phyloP scores from a whole-genome alignment of 495 filamentous ascomycete genomes.

The Daldinia loculata region DNA sequence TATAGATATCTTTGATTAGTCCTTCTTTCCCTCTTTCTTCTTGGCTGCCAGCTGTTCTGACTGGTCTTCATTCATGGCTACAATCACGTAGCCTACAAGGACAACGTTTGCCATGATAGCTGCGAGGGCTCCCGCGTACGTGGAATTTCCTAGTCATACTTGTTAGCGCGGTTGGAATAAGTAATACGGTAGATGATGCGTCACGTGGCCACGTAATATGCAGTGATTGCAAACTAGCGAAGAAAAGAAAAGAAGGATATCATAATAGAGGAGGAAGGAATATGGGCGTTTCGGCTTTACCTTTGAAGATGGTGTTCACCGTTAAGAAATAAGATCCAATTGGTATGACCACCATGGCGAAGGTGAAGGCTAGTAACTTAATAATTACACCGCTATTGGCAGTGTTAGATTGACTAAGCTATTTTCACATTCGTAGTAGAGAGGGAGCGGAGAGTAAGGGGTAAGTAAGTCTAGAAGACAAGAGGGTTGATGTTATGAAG shows the following conservation, averaged over 20 bases:
- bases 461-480: neutral
- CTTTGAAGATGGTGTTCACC: constrained; percentile 76
- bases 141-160: constrained; percentile 75
- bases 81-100: constrained; percentile 87
- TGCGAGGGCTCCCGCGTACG: constrained; percentile 82
- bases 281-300: constrained; percentile 52
- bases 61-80: constrained; percentile 92
- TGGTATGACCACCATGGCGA: constrained; percentile 87
- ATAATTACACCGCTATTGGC: constrained; percentile 77
- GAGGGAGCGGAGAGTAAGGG: constrained; percentile 8
- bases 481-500: neutral
- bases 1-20: constrained; percentile 7
- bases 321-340: constrained; percentile 88
- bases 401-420: constrained; percentile 26
- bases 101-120: constrained; percentile 92
- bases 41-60: constrained; percentile 54
- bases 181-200: neutral
- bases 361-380: constrained; percentile 88
- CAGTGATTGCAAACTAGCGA: neutral
- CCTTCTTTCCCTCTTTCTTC: constrained; percentile 42
- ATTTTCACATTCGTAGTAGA: neutral
- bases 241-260: neutral
- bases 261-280: neutral
- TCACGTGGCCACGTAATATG: neutral
- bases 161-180: constrained; percentile 9